Evolutionary conservation across 2,329 filamentous ascomycete genomes (phyloP), one percentile per base, ranked within the genome.

Genomic region (Colletotrichum viniferum): DNA sequence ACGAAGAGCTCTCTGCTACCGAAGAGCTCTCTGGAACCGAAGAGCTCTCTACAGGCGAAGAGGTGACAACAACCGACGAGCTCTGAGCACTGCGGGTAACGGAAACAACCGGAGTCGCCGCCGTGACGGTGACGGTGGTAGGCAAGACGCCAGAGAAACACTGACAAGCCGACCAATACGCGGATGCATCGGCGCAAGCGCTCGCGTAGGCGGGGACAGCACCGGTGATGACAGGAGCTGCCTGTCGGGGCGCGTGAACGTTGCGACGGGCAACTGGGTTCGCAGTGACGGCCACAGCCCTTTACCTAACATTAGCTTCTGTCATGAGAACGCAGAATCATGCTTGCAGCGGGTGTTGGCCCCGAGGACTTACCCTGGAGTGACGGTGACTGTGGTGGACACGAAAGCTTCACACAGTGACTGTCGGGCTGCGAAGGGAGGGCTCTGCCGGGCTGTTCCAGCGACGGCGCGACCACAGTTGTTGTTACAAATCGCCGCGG

Each of bases 121-220:
- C 77, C 21, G 68, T 73, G 38, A 75, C 61, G 30, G 77, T 78
- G 14, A 76, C 61, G 21, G 71, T 74, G 16, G 77, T 78, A 13
- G 77, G 60, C 13, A 16, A 30, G 48, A 78, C 69, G 6, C 76
- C 78, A 3, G 55, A 60, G 68, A 78, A 79, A 65, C 78, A 79
- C 73, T 78, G 77, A 52, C 78, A 79, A 9, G 77, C 78, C n/a
- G 62, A 71, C 76, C 77, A 78, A 60, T 78, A 79, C 13, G 60
- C 58, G 7, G 58, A 63, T 9, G 62, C 32, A 34, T 77, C 72
- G 26, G 67, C 16, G 56, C 78, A 79, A 55, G 55, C 61, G 56
- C 66, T 77, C 55, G 78, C 78, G 38, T 77, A 79, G 9, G 71
- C 66, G 7, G 78, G 78, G 21, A 61, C 63, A 14, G 63, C 60